These are phyloP conservation scores for Xylaria sp. DNA, from an alignment of 2,329 filamentous ascomycete species.

Conservation along the genomic window DNA sequence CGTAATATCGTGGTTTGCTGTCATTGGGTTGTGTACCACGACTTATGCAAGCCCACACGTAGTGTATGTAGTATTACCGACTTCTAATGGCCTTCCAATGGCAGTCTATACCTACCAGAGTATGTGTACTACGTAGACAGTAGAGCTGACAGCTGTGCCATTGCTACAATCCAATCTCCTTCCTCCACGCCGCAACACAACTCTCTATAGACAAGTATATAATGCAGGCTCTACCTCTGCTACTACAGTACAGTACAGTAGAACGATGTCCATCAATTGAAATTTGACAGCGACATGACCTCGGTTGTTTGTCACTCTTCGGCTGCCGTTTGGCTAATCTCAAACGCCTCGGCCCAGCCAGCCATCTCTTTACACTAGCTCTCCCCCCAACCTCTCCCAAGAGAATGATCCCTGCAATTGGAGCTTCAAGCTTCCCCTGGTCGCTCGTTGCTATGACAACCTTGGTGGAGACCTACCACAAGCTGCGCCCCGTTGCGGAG, in stretches of 20 bases:
- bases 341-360: slow-evolving; percentile 17
- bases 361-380: slow-evolving; percentile 3
- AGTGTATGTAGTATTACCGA: no score
- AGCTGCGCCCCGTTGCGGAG: slow-evolving; percentile 21
- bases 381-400: slow-evolving; percentile 2
- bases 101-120: neutral
- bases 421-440: slow-evolving; percentile 35
- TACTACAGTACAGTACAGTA: neutral
- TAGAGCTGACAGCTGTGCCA: no score
- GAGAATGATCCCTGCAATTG: slow-evolving; percentile 15
- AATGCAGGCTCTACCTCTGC: slow-evolving; percentile 2
- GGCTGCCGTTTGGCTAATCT: slow-evolving; percentile 21
- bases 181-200: no score
- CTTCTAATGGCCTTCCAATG: no score
- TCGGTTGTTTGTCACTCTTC: slow-evolving; percentile 12
- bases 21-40: slow-evolving; percentile 37
- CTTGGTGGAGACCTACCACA: neutral
- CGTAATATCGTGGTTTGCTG: slow-evolving; percentile 37
- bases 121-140: slow-evolving; percentile 19
- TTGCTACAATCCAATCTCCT: no score
- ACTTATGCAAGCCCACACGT: slow-evolving; percentile 38
- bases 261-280: neutral
- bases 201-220: slow-evolving; percentile 14
- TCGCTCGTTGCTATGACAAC: slow-evolving; percentile 27
- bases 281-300: slow-evolving; percentile 3